These are phyloP conservation scores for Pythium rishiriense DNA, from an alignment of 352 stramenopile genomes.

Conservation along the genomic window DNA sequence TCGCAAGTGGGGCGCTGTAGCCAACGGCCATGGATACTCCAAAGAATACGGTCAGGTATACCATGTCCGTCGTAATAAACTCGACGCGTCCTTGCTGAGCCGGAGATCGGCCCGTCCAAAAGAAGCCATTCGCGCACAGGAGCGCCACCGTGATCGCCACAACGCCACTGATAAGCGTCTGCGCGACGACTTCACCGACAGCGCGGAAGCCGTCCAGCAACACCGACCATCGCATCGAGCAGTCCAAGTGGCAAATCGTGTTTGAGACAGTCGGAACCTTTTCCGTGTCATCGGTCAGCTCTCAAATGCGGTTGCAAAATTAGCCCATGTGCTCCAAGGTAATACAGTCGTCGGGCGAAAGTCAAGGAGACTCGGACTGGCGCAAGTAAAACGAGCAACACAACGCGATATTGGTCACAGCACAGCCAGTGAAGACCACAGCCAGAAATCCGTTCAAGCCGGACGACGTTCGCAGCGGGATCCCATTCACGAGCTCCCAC, in stretches of 20 bases:
- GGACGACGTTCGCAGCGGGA: conserved; percentile 13
- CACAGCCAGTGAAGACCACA: conserved; percentile 16
- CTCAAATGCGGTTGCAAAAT: too few species aligned
- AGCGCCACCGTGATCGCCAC: conserved; percentile 1
- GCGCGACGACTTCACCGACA: neutral
- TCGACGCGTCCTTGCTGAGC: conserved; percentile 6
- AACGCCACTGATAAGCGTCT: conserved; percentile 14
- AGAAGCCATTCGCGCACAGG: conserved; percentile 16
- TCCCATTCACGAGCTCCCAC: conserved; percentile 25
- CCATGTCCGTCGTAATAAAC: conserved; percentile 18
- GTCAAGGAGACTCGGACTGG: neutral
- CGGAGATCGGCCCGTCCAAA: conserved; percentile 9
- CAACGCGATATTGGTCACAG: conserved; percentile 9
- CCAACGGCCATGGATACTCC: neutral
- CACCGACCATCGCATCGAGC: too few species aligned
- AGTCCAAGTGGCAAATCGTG: too few species aligned
- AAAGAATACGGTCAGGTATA: conserved; percentile 2
- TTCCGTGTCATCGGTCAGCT: too few species aligned
- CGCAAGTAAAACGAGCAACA: conserved; percentile 18
- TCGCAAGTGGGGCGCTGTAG: conserved; percentile 1
- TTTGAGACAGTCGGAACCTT: too few species aligned
- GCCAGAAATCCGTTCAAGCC: conserved; percentile 17
- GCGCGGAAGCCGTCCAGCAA: neutral
- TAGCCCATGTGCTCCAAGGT: too few species aligned
- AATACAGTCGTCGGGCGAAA: neutral